Evolutionary conservation across 2,329 filamentous ascomycete genomes (phyloP), one percentile per base, ranked within the genome.

Genomic region (Thielaviopsis punctulata): DNA sequence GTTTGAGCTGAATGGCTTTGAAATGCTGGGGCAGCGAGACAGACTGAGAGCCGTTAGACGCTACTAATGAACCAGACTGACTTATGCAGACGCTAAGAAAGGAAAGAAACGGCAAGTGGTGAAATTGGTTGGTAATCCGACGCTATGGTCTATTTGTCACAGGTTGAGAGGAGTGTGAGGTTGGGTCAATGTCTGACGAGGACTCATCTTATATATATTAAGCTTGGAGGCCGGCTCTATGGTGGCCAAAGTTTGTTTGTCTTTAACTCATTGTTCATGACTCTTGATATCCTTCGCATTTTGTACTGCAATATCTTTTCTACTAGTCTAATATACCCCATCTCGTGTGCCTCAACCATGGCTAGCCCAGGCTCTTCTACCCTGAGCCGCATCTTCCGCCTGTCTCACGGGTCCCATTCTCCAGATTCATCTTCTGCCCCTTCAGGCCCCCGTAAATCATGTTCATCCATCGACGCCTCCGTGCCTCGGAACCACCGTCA

Each of bases 401-500:
- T 33, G 9, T 33, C 30, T 33, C 30, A 33, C 30, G 30, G 30
- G 9, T 6, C 36, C 46, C 36, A 21, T 22, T 41, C 18, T 23
- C 33, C 33, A 48, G 36, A 19, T 48, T 39, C 23, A 45, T 47
- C 39, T 24, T 48, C 23, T 36, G 45, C 39, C 19, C 49, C 47
- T 45, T 53, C 46, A 49, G 49, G 36, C 39, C 33, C 33, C 23
- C 30, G 7, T 44, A 45, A 6, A 15, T 23, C 30, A 48, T 12
- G 27, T 23, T 27, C 43, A n/a, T 49, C 53, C 45, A n/a, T 39
- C 15, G 49, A 51, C 22, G 43, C 41, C 6, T 36, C 45, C 10
- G 45, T 43, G n/a, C 53, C 53, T 2, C 53, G 53, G 18, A 51
- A 39, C 46, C 49, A 51, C 49, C 49, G 49, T 15, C 21, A 39